These are phyloP conservation scores for Mycosphaerella sp. DNA, from an alignment of 2,329 filamentous ascomycete species.

Conservation along the genomic window DNA sequence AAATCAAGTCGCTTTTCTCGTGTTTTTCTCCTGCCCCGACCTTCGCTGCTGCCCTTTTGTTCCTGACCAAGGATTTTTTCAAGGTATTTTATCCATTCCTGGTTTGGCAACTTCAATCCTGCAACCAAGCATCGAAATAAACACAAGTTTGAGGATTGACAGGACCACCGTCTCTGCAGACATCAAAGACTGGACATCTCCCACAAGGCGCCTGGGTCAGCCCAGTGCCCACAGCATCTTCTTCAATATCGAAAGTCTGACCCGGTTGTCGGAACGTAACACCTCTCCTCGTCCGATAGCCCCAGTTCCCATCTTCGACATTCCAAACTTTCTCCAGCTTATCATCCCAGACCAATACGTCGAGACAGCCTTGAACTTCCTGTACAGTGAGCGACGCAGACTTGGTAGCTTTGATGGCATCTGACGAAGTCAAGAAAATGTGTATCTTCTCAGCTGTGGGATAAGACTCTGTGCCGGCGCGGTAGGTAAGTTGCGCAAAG, in stretches of 20 bases:
- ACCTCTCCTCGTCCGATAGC: conserved; percentile 45
- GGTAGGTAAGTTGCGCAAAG: conserved; percentile 29
- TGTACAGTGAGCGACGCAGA: conserved; percentile 50
- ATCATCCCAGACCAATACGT: conserved; percentile 84
- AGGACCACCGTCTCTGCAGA: conserved; percentile 85
- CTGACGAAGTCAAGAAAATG: conserved; percentile 60
- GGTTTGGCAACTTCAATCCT: conserved; percentile 8
- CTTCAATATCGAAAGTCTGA: conserved; percentile 31
- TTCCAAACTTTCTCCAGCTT: conserved; percentile 59
- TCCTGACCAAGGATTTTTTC: too few species aligned
- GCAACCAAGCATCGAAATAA: conserved; percentile 84
- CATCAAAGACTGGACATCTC: conserved; percentile 82
- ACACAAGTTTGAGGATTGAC: conserved; percentile 86
- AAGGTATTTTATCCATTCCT: too few species aligned
- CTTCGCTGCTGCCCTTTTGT: too few species aligned
- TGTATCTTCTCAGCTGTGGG: conserved; percentile 76
- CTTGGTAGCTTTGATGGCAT: conserved; percentile 63
- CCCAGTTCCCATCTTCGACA: conserved; percentile 36
- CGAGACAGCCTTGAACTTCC: conserved; percentile 78
- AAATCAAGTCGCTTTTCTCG: too few species aligned
- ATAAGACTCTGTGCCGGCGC: conserved; percentile 53
- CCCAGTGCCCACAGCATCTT: conserved; percentile 56
- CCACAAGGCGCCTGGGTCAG: conserved; percentile 88
- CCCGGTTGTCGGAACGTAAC: conserved; percentile 26
- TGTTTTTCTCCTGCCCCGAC: too few species aligned